Conservation (phyloP, 148 eudicot species). For the Rheum nobile region DNA sequence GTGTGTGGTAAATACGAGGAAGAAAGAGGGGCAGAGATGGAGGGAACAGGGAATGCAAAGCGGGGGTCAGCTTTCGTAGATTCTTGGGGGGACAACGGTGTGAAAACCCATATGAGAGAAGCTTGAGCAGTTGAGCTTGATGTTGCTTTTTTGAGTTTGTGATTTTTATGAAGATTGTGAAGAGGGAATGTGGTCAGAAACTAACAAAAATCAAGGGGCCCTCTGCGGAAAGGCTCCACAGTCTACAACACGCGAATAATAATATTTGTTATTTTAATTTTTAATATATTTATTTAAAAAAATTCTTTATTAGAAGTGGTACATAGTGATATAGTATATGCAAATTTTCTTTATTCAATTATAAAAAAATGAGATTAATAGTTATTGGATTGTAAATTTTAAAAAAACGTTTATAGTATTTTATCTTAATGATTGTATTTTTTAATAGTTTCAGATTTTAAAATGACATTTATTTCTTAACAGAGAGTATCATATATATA, state of each 20-base stretch:
- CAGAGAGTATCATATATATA: too few relatives aligned
- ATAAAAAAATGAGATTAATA: too few relatives aligned
- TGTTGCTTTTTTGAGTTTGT: not conserved
- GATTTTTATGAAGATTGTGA: not conserved
- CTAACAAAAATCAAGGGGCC: not conserved
- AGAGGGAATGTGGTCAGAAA: not conserved
- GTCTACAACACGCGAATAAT: not conserved
- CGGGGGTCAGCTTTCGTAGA: constrained; percentile 1
- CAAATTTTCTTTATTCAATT: too few relatives aligned
- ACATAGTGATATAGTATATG: too few relatives aligned
- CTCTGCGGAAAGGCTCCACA: not conserved
- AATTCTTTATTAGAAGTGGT: too few relatives aligned
- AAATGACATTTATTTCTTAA: too few relatives aligned
- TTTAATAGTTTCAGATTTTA: too few relatives aligned
- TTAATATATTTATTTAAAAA: not conserved
- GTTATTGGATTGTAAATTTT: too few relatives aligned
- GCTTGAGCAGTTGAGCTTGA: constrained; percentile 2
- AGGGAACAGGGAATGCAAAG: not conserved
- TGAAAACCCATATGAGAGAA: constrained; percentile 10
- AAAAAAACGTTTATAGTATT: too few relatives aligned
- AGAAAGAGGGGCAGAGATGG: not conserved
- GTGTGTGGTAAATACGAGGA: not conserved
- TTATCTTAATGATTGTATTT: too few relatives aligned
- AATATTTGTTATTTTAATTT: not conserved
- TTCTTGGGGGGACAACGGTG: constrained; percentile 6